Base-by-base conservation (phyloP, 345 rosid species). In the Eucalyptus erythrocorys region DNA sequence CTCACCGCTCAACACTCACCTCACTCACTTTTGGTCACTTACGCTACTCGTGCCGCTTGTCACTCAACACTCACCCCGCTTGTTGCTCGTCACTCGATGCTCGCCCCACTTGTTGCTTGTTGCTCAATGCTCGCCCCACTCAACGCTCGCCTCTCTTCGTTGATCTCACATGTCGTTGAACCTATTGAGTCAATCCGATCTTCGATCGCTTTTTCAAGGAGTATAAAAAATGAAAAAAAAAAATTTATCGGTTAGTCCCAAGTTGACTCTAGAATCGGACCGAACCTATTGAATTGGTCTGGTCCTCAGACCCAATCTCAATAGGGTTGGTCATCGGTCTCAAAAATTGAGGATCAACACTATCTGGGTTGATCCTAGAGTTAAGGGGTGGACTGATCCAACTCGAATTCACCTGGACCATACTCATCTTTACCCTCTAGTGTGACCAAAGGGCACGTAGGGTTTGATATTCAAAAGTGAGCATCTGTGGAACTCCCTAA, bases 251-350 rank as follows among this genome's bases (percentile, higher is more conserved):
- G 0, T 49, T 49, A 3, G 51, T 49, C 19, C 0, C 0, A 49
- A 1, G 51, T 49, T 49, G 7, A 49, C 19, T 49, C 0, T 49
- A 0, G 3, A 49, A 49, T 1, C 0, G 0, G 0, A 49, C 3
- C 16, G 19, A 49, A 49, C 51, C 7, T 7, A 15, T 49, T 15
- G 51, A 3, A 49, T 49, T 6, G 0, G 1, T 49, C 0, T 0
- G 0, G 2, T 49, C 19, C 3, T 49, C 3, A 0, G 3, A 5
- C 51, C 3, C 0, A 49, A 1, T 49, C 19, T 49, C 19, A 6
- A 49, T 49, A 49, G 3, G 51, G 0, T 15, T 49, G 51, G 51
- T 49, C 19, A 15, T 49, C 3, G 51, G 3, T 14, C 51, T 14
- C 0, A 49, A 49, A 49, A 49, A 49, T 14, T 49, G 17, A 49